A percentile compares a stretch with the other conserved stretches of the same genome.
phyloP scores from a whole-genome alignment of 2,329 filamentous ascomycete genomes.

The Pseudogymnoascus sp. region DNA sequence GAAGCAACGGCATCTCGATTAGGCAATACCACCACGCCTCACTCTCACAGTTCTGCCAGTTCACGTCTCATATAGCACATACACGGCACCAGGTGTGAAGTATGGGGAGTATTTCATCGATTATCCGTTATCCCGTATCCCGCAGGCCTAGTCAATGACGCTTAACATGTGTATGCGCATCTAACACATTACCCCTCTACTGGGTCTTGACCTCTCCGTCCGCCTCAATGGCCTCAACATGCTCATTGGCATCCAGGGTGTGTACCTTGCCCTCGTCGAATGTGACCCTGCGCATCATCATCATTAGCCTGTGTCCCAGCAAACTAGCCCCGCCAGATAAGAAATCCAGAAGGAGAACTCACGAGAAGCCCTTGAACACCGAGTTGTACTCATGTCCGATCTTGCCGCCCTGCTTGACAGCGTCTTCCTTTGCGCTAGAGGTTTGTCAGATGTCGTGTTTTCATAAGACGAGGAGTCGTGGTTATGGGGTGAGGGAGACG shows the following conservation, averaged over 20 bases:
- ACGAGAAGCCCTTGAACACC: constrained; percentile 91
- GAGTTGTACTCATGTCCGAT: constrained; percentile 72
- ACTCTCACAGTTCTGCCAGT: not conserved
- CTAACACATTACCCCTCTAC: constrained; percentile 37
- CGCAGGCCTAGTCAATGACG: not conserved
- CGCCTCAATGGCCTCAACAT: constrained; percentile 67
- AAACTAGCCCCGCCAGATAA: not conserved
- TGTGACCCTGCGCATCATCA: constrained; percentile 51
- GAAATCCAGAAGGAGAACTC: constrained; percentile 34
- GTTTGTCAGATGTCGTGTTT: not conserved
- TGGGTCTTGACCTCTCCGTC: constrained; percentile 66
- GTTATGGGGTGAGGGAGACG: constrained; percentile 21
- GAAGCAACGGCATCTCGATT: not conserved
- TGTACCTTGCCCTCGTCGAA: constrained; percentile 60
- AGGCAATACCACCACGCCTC: constrained; percentile 3
- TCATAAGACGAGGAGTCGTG: not conserved
- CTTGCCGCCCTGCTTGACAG: constrained; percentile 67
- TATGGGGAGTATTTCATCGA: not conserved
- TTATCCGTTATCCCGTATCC: not conserved
- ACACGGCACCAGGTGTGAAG: not conserved
- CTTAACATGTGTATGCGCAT: not conserved
- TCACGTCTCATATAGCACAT: not conserved
- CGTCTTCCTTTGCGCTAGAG: constrained; percentile 66
- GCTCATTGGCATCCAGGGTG: constrained; percentile 59
- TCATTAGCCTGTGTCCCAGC: not conserved